Base-by-base conservation (phyloP, 805 yeast genomes). In the Hanseniaspora meyeri region DNA sequence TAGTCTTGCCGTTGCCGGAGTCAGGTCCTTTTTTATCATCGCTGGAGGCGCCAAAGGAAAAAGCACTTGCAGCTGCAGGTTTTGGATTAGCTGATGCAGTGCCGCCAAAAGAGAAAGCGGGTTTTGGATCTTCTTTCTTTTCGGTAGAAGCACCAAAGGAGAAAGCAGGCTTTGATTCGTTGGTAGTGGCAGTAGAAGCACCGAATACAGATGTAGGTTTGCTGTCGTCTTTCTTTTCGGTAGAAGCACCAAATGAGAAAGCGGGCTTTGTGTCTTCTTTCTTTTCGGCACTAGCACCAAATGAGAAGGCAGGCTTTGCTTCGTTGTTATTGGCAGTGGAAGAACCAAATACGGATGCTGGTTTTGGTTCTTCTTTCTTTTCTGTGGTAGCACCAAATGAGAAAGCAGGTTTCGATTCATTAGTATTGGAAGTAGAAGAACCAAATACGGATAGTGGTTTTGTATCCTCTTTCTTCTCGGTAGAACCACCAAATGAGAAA, bases 141-240 rank as follows among this genome's bases (percentile, higher is more conserved):
- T 40, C 48, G 27, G 59, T 45, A 14, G 49, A 20, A 16, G 55
- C 49, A 24, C 49, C 55, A 43, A 62, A 60, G 7, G 17, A 14
- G 16, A 43, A 37, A 5, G 51, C 47, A 10, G 57, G 47, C 17
- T 47, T 53, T 32, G 20, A 12, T 1, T 17, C 45, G 4, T 37
- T 20, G 10, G 24, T 47, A 36, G 38, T 38, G 38, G 37, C 53
- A 39, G 31, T 19, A 27, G 17, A 10, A 14, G 39, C 11, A 1
- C 48, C 36, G 16, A 40, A 40, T 7, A 24, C 27, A 24, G 27
- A 24, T 24, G 27, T 24, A 24, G 27, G 27, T 31, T 42, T 14
- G 45, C 14, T 17, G 17, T 34, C 3, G 38, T 10, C n/a, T 29
- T 49, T 31, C 37, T 24, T 24, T 32, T 11, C 24, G 16, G 19